These are phyloP conservation scores for Saccharomycopsis guyanensis DNA, from an alignment of 805 yeast species.

Conservation along the genomic window DNA sequence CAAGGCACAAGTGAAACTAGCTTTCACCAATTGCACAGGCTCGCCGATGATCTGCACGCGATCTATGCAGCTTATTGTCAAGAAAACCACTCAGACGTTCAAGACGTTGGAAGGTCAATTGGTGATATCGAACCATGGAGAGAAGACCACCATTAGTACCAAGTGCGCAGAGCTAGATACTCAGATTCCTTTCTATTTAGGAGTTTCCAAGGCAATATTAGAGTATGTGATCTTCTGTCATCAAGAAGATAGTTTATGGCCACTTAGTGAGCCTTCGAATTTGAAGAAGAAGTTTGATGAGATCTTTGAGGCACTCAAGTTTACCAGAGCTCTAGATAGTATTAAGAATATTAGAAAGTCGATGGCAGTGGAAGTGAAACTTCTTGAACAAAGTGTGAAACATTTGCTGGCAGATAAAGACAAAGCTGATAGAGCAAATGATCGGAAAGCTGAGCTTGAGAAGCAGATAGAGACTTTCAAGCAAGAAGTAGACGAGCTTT, in stretches of 20 bases:
- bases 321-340: slow-evolving; percentile 80
- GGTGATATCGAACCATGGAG: slow-evolving; percentile 45
- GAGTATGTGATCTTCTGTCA: slow-evolving; percentile 95
- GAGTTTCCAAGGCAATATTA: slow-evolving; percentile 79
- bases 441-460: slow-evolving; percentile 38
- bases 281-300: slow-evolving; percentile 93
- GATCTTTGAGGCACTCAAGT: slow-evolving; percentile 90
- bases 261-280: slow-evolving; percentile 81
- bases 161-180: slow-evolving; percentile 78
- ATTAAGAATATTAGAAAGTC: slow-evolving; percentile 73
- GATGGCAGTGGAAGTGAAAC: slow-evolving; percentile 62
- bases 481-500: slow-evolving; percentile 41
- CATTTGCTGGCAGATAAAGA: slow-evolving; percentile 69
- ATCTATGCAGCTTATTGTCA: slow-evolving; percentile 65
- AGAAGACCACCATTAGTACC: slow-evolving; percentile 67
- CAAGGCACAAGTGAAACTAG: slow-evolving; percentile 83
- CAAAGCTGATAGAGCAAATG: slow-evolving; percentile 54
- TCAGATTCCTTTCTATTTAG: slow-evolving; percentile 74
- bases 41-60: slow-evolving; percentile 80
- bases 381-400: slow-evolving; percentile 70
- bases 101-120: slow-evolving; percentile 90
- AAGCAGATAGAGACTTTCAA: slow-evolving; percentile 38
- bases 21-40: slow-evolving; percentile 67
- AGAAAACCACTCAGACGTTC: slow-evolving; percentile 59
- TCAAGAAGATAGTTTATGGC: slow-evolving; percentile 97